Base-by-base conservation (phyloP, 2,329 filamentous ascomycete species). In the Fusarium secorum region DNA sequence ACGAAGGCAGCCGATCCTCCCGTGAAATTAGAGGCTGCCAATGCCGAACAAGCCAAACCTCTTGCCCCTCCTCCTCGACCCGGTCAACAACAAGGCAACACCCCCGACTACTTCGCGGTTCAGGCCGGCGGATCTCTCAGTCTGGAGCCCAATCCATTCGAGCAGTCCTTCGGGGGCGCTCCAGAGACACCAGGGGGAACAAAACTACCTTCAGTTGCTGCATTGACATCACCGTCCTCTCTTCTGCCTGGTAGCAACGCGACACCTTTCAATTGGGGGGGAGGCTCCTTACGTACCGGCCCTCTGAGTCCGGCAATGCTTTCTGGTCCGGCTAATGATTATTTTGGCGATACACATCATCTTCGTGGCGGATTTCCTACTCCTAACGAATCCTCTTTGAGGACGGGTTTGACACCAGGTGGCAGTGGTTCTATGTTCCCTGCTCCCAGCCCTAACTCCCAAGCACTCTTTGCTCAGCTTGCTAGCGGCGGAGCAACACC, bases 401-500 rank as follows among this genome's bases (percentile, higher is more conserved):
- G 96, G 66, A 96, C 94, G 66, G 96, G 96, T 61, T 83, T 98
- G 73, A 98, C 96, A 57, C 96, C 96, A 52, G 96, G 96, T 66
- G 95, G 95, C 73, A 94, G 95, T 79, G 95, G 95, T 75, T 97
- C 95, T 75, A 98, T 98, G 94, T 98, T 98, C 85, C 94, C 95
- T 61, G 93, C 92, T 59, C 92, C 94, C 5, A 97, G 93, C 79
- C 95, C 94, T 38, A 97, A 93, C 79, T 93, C 93, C 0, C 91
- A 94, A 83, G 92, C 92, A 54, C 83, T 98, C 11, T 93, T 95
- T 81, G 91, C 91, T 67, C 91, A 92, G 73, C 84, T 96, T 39
- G 90, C 93, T 71, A 93, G 89, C 78, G 93, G 93, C 71, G 93
- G 91, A 60, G 92, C 94, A 7, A 99, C 96, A 3, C 96, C 96